phyloP scores from a whole-genome alignment of 2,329 filamentous ascomycete genomes.

The Pyrenochaeta sp. region DNA sequence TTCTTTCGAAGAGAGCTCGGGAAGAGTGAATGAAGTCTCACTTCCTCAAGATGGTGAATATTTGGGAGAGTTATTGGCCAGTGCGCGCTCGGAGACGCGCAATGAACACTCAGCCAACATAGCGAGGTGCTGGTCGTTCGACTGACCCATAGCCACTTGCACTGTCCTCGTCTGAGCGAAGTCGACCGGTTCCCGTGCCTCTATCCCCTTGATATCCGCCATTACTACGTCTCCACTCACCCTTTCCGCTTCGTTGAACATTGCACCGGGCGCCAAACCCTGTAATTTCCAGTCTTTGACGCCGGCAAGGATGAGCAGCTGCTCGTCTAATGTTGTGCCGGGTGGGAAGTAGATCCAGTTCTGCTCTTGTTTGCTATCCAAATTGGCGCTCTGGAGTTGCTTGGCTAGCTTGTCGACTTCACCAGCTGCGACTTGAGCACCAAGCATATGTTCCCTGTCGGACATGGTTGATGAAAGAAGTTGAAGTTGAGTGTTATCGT shows the following conservation, averaged over 20 bases:
- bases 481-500: too few species aligned
- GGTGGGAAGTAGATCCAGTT: background rate
- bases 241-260: background rate
- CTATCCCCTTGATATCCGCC: background rate
- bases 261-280: background rate
- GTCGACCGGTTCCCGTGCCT: background rate
- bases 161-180: background rate
- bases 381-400: background rate
- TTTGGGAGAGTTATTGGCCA: too few species aligned
- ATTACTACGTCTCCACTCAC: background rate
- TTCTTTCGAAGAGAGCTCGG: too few species aligned
- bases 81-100: background rate
- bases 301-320: conserved; percentile 1
- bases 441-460: too few species aligned
- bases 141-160: too few species aligned
- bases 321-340: background rate
- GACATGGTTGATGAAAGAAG: too few species aligned
- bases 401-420: background rate
- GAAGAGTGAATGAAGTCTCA: too few species aligned
- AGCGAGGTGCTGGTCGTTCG: background rate
- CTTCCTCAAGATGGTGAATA: too few species aligned
- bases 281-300: background rate
- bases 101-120: background rate
- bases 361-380: background rate
- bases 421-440: too few species aligned